Evolutionary conservation across 495 filamentous ascomycete genomes (phyloP).

Genomic region (Cladorrhinum samala): DNA sequence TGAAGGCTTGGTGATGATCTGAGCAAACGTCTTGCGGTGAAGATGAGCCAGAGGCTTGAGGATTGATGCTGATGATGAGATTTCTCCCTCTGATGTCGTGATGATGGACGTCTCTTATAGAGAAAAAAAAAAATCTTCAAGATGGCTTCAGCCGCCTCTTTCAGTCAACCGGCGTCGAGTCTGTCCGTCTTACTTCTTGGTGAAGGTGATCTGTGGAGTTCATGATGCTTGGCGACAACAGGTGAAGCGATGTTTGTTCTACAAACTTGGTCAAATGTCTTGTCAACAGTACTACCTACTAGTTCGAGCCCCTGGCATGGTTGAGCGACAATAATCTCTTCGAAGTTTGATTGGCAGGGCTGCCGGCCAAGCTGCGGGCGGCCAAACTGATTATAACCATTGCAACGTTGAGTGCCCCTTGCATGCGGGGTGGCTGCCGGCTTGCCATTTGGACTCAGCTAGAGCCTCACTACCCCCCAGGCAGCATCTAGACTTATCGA

Average conservation of each 20-base stretch:
- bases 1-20: background rate
- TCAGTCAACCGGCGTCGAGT: background rate
- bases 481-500: background rate
- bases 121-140: background rate
- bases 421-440: background rate
- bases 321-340: no score
- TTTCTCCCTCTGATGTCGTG: background rate
- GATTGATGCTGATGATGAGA: conserved; percentile 2
- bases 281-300: background rate
- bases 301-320: background rate
- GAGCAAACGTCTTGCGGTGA: background rate
- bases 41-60: background rate
- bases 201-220: background rate
- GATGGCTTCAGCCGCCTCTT: no score
- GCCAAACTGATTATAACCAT: background rate
- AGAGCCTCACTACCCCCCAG: conserved; percentile 1
- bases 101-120: background rate
- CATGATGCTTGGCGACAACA: background rate
- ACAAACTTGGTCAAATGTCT: no score
- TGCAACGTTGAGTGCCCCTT: conserved; percentile 1
- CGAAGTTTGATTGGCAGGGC: background rate
- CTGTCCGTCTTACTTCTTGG: background rate
- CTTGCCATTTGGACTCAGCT: background rate
- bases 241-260: background rate
- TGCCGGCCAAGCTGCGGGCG: background rate